Conservation (phyloP, 2,329 filamentous ascomycete genomes). For the Laburnicola sp. region DNA sequence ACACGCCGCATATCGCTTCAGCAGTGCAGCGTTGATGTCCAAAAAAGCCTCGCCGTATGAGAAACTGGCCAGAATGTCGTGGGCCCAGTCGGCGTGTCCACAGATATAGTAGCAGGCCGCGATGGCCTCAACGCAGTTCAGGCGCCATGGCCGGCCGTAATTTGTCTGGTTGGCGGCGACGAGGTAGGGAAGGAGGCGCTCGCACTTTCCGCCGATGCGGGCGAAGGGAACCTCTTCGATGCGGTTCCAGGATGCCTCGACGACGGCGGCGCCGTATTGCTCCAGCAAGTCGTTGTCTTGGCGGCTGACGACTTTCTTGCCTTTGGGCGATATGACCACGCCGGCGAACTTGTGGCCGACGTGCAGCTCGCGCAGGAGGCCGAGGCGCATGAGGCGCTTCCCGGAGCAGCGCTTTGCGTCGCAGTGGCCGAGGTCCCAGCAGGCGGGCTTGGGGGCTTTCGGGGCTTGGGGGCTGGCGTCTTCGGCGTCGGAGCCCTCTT, state of each 20-base stretch:
- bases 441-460: constrained; percentile 83
- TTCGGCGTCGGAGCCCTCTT: constrained; percentile 23
- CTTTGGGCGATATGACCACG: constrained; percentile 94
- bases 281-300: constrained; percentile 81
- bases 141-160: constrained; percentile 90
- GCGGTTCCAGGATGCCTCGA: constrained; percentile 96
- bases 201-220: constrained; percentile 90
- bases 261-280: constrained; percentile 88
- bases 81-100: constrained; percentile 87
- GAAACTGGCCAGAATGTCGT: constrained; percentile 79
- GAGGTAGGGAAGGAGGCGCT: constrained; percentile 81
- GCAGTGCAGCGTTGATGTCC: constrained; percentile 80
- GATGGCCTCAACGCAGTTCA: constrained; percentile 95
- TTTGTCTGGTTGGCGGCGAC: constrained; percentile 97
- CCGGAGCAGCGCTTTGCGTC: constrained; percentile 96
- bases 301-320: constrained; percentile 79
- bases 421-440: constrained; percentile 97
- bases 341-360: constrained; percentile 90
- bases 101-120: constrained; percentile 94
- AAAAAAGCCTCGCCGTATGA: constrained; percentile 87
- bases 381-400: constrained; percentile 88
- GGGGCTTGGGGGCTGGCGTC: constrained; percentile 35
- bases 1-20: constrained; percentile 85
- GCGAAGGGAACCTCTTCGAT: constrained; percentile 88
- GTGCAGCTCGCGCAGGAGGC: constrained; percentile 89